Evolutionary conservation across 768 basidiomycete genomes (phyloP).

Genomic region (Amanita pallidorosea): DNA sequence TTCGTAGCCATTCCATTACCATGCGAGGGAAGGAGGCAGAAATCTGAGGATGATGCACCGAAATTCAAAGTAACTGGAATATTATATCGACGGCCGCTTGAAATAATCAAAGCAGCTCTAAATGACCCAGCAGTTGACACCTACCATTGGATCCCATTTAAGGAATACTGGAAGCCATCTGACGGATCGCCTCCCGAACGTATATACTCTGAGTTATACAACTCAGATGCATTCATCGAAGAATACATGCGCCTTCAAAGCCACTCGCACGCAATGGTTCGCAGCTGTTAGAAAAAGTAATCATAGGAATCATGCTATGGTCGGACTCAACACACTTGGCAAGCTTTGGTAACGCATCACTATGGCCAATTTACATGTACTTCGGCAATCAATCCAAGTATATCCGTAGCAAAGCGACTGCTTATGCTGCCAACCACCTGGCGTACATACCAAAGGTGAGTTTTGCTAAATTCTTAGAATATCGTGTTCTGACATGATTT

Average conservation of each 20-base stretch:
- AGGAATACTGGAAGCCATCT: not conserved
- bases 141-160: not conserved
- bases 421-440: not conserved
- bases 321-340: slow-evolving; percentile 25
- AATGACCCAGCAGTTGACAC: not conserved
- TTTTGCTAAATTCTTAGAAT: too few relatives aligned
- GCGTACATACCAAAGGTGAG: not conserved
- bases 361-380: slow-evolving; percentile 32
- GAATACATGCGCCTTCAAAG: not conserved
- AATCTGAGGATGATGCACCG: not conserved
- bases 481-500: too few relatives aligned
- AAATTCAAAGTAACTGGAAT: not conserved
- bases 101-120: not conserved
- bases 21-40: not conserved
- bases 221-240: not conserved
- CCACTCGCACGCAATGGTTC: not conserved
- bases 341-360: slow-evolving; percentile 23
- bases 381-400: slow-evolving; percentile 34
- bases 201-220: not conserved
- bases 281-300: not conserved
- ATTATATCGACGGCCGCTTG: not conserved
- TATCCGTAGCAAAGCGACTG: slow-evolving; percentile 4
- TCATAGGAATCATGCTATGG: slow-evolving; percentile 16
- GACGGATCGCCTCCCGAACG: not conserved
- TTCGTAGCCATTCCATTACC: not conserved